Evolutionary conservation across 2,329 filamentous ascomycete genomes (phyloP).

Genomic region (Juglanconis oblonga): DNA sequence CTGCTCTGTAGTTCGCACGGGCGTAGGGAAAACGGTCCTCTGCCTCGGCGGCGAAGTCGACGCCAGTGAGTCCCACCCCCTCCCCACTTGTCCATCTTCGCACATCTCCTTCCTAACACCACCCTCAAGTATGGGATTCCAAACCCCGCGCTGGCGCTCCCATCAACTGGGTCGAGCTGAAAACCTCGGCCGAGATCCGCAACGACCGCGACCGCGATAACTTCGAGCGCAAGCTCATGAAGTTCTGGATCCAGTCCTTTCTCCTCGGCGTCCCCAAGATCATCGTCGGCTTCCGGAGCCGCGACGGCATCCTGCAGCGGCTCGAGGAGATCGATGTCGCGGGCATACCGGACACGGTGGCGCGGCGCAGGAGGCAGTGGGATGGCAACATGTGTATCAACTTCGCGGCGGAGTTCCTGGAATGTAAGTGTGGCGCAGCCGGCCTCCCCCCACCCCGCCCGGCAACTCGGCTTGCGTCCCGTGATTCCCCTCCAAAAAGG

Average conservation of each 20-base stretch:
- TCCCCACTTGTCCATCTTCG: not conserved
- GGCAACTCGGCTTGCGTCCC: not conserved
- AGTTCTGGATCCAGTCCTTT: conserved; percentile 97
- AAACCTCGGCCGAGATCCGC: conserved; percentile 75
- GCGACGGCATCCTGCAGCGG: conserved; percentile 65
- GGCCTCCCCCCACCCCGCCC: no score
- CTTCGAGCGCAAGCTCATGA: conserved; percentile 87
- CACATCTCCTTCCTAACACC: conserved; percentile 1
- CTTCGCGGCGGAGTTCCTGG: conserved; percentile 74
- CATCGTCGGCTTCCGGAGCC: conserved; percentile 81
- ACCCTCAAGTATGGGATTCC: conserved; percentile 69
- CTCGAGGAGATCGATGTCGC: conserved; percentile 79
- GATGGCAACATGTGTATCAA: conserved; percentile 94
- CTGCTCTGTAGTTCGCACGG: conserved; percentile 88
- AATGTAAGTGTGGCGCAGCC: conserved; percentile 53
- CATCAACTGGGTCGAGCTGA: conserved; percentile 92
- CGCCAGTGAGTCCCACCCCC: conserved; percentile 56
- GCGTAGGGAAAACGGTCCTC: conserved; percentile 71
- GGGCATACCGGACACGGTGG: conserved; percentile 72
- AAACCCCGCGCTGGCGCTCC: conserved; percentile 68
- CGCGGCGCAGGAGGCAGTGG: conserved; percentile 69
- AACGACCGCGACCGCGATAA: conserved; percentile 66
- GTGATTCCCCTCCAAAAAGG: no score
- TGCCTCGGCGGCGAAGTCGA: conserved; percentile 94
- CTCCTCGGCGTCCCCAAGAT: conserved; percentile 89